phyloP scores from a whole-genome alignment of 208 protist species.

The Acanthamoeba royreba region DNA sequence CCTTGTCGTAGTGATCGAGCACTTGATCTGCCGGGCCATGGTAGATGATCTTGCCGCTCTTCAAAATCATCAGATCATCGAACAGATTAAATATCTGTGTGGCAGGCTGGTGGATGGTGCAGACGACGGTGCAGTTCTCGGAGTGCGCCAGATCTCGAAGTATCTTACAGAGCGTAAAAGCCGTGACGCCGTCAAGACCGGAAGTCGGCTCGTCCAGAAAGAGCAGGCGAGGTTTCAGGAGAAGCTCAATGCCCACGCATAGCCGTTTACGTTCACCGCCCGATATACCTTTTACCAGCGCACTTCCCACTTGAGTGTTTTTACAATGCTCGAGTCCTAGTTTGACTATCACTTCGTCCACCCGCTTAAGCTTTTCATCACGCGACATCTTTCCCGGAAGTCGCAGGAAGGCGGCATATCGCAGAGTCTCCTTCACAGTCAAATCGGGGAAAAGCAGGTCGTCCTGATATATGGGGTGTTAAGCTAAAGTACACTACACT shows the following conservation, averaged over 20 bases:
- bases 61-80: constrained; percentile 37
- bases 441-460: too few species aligned
- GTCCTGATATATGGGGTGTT: too few species aligned
- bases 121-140: neutral
- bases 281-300: constrained; percentile 33
- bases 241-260: constrained; percentile 17
- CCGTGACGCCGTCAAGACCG: neutral
- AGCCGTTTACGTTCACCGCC: constrained; percentile 58
- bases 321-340: neutral
- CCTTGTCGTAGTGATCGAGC: too few species aligned
- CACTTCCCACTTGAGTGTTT: neutral
- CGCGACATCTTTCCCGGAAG: neutral
- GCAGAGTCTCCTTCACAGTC: constrained; percentile 45
- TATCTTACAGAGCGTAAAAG: neutral
- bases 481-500: too few species aligned
- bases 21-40: too few species aligned
- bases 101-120: constrained; percentile 51
- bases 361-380: neutral
- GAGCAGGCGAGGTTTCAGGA: constrained; percentile 31
- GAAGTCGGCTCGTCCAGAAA: constrained; percentile 48
- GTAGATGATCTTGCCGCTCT: too few species aligned
- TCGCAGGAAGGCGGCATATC: neutral
- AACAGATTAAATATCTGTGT: neutral
- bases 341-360: neutral
- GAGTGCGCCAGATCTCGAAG: neutral